Conservation (phyloP, 1,284 basidiomycete genomes). For the Ganoderma leucocontextum region DNA sequence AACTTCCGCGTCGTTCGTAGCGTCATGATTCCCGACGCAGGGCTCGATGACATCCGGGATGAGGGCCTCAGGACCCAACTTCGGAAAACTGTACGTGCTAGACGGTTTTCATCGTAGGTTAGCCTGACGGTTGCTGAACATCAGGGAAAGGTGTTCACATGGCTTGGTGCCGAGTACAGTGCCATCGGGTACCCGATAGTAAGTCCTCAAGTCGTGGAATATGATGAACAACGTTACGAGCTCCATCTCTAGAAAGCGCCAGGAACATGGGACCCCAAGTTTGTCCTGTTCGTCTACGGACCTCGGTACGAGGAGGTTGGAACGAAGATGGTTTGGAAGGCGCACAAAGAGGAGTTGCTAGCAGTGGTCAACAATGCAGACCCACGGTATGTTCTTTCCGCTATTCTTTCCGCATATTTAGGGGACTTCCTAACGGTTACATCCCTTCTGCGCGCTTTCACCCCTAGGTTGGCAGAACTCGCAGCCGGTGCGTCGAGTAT, state of each 20-base stretch:
- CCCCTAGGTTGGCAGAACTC: slow-evolving; percentile 26
- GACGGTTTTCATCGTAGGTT: background rate
- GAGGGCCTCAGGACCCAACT: slow-evolving; percentile 28
- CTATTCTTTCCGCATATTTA: background rate
- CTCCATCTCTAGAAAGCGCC: slow-evolving; percentile 4
- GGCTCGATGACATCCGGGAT: slow-evolving; percentile 24
- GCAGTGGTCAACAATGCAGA: slow-evolving; percentile 20
- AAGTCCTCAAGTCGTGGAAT: slow-evolving; percentile 16
- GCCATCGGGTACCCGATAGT: slow-evolving; percentile 32
- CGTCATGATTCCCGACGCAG: slow-evolving; percentile 28
- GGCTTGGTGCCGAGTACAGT: slow-evolving; percentile 28
- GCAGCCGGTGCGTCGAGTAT: slow-evolving; percentile 19
- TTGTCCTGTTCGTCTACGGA: slow-evolving; percentile 21
- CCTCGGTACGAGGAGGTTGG: background rate
- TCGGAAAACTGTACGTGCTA: slow-evolving; percentile 17
- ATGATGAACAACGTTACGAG: background rate
- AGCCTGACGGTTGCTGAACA: background rate
- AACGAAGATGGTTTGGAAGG: background rate
- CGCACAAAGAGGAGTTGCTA: background rate
- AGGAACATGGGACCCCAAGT: slow-evolving; percentile 18
- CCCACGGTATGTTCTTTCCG: slow-evolving; percentile 18
- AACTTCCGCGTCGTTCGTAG: slow-evolving; percentile 14
- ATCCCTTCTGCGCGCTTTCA: background rate
- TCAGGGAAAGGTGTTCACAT: slow-evolving; percentile 30
- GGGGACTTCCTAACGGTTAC: background rate